Evolutionary conservation across 805 yeast species (phyloP), one percentile per base, ranked within the genome.

Genomic region (Candida takata): DNA sequence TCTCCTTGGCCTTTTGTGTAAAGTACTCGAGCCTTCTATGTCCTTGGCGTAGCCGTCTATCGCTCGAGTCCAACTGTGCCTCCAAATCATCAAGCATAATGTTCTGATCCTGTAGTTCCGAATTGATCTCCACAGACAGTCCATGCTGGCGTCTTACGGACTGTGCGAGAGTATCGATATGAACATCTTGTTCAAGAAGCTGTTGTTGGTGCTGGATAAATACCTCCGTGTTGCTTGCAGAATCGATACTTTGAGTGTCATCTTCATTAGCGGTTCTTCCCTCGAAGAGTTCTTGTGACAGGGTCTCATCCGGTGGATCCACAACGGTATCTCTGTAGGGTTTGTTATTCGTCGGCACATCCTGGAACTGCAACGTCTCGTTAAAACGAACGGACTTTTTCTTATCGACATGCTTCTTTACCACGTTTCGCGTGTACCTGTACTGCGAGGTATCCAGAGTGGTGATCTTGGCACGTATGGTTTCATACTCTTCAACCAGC

Each of bases 11-110:
- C 20, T 60, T 62, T 13, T 55, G 55, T 24, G 61, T 61, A 35
- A 70, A 70, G 20, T 51, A 53, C 6, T 49, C 54, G 32, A 74
- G 45, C 37, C 67, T 58, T 24, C 52, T 52, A 27, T 58, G 57
- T 1, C 78, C 77, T 23, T 65, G 52, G 3, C 50, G 45, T 11
- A 74, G 47, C 25, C 64, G 60, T 24, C 60, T 48, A 18, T 65
- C 68, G n/a, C 69, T 60, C 23, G 55, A 45, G 32, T 65, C 69
- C 14, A 74, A 52, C 27, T 69, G 68, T 17, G 52, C 51, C 42
- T 75, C 81, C 26, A 74, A 48, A 44, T 74, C 80, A 23, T 64
- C 64, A 19, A 74, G 46, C 12, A 74, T 42, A 17, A 65, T 67
- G 49, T 72, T 60, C 33, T 74, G 79, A 4, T 66, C 67, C 10